Base-by-base conservation (phyloP, 768 basidiomycete genomes). In the Dioszegia crocea region DNA sequence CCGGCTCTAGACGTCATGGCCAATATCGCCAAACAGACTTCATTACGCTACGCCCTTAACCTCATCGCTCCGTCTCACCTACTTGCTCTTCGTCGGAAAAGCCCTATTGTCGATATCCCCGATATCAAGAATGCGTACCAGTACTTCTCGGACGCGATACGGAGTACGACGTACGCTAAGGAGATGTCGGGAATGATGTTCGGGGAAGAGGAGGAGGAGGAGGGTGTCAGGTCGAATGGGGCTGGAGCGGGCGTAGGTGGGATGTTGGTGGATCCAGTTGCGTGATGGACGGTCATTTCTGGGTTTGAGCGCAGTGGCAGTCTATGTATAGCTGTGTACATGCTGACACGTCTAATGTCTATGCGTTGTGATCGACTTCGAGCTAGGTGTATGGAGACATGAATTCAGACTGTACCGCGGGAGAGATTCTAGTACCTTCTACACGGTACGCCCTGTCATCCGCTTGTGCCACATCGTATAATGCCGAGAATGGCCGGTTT, bases 31-130 rank as follows among this genome's bases (percentile, higher is more conserved):
- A 78, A 81, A 61, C 84, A 91, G 63, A 93, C 94, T 5, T 96
- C 92, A 0, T 81, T 98, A 39, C 87, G 94, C 56, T 98, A 96
- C 72, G 88, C 91, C 0, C 83, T 98, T 43, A 94, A 98, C 78
- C 80, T 97, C 56, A 98, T 99, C 63, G 92, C 93, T 1, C 91
- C 91, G 47, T 89, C 88, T 0, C 86, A 89, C 64, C 84, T 96
- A 44, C 80, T 94, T 17, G 88, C 94, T 5, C 82, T 84, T 61
- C 87, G 91, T 70, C 84, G 94, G 29, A 92, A 90, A 61, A 62
- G 66, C 2, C 86, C 86, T 54, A 80, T 81, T 30, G 92, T 98
- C 10, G 89, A 87, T 39, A 87, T 89, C 0, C 85, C 88, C 49
- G 94, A 98, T 75, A 80, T 98, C 30, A 79, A 88, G 48, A 81